Evolutionary conservation across 768 basidiomycete species (phyloP).

Genomic region (Mycena amicta): DNA sequence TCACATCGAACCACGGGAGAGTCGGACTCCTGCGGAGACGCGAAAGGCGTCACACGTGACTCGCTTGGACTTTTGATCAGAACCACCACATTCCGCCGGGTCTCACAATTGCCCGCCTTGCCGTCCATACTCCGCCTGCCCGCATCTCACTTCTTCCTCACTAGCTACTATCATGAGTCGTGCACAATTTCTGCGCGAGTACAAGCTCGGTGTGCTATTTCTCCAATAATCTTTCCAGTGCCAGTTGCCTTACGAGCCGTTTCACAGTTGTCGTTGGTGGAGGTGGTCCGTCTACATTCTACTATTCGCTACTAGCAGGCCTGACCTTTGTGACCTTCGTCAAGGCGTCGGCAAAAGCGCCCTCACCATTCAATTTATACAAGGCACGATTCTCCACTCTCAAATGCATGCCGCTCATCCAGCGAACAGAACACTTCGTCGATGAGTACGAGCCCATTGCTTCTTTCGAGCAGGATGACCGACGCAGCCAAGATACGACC

Average conservation of each 20-base stretch:
- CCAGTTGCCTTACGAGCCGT: no score
- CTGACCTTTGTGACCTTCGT: neutral
- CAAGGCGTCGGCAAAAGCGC: constrained; percentile 72
- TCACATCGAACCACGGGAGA: no score
- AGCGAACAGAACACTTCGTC: neutral
- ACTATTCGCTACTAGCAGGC: neutral
- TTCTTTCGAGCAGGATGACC: neutral
- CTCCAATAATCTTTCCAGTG: no score
- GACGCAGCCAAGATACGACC: constrained; percentile 71
- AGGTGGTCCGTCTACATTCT: neutral
- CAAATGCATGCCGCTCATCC: neutral
- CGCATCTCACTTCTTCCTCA: neutral
- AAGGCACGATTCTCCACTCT: neutral
- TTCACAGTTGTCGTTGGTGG: neutral
- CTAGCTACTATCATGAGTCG: neutral
- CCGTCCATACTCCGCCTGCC: neutral
- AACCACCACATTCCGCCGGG: no score
- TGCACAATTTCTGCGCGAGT: constrained; percentile 21
- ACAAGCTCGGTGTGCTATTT: constrained; percentile 28
- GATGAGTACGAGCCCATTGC: neutral
- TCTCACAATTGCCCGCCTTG: no score
- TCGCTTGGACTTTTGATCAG: no score
- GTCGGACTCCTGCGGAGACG: no score
- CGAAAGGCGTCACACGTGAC: no score
- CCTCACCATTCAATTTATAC: constrained; percentile 94